Evolutionary conservation across 306 rosid genomes (phyloP), one percentile per base, ranked within the genome.

Genomic region (Sicyos edulis): DNA sequence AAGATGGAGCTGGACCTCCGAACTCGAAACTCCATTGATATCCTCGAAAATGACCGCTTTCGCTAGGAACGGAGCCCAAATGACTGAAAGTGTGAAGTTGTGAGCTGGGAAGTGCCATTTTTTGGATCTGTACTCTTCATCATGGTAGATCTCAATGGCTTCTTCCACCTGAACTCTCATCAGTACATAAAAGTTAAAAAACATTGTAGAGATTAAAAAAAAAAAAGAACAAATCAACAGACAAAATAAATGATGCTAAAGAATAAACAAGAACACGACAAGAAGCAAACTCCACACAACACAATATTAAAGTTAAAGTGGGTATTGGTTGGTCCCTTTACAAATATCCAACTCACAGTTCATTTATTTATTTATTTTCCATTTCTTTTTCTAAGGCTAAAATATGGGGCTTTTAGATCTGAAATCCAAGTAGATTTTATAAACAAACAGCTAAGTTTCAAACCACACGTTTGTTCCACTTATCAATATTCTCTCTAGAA

Each of bases 51-150:
- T 78, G 8, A 74, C 87, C n/a, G 96, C 91, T 78, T 88, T 82
- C 19, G 86, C 13, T 26, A 92, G 96, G 74, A 92, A 90, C 2
- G 98, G 98, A 19, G 82, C 61, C 98, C 98, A 92, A 45, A 86
- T 78, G 24, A 85, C 89, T 0, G 95, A 83, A 73, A 92, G 83
- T 5, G 97, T 88, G 84, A 88, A 86, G 85, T 89, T 92, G 85
- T 86, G 76, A 55, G 96, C 78, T 12, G 80, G 89, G 77, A 89
- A 92, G 54, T 51, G 79, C 96, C 96, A 92, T 76, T 55, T 81
- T 77, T 85, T 92, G 71, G 96, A 88, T 80, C 79, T 87, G 80
- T 82, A 89, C 50, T 88, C 95, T 80, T 89, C 78, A 15, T 92
- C 97, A 26, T 88, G 96, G 88, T 88, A 92, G 11, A 88, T 83